These are phyloP conservation scores for Colletotrichum sp. DNA, from an alignment of 2,329 filamentous ascomycete genomes.

Conservation along the genomic window DNA sequence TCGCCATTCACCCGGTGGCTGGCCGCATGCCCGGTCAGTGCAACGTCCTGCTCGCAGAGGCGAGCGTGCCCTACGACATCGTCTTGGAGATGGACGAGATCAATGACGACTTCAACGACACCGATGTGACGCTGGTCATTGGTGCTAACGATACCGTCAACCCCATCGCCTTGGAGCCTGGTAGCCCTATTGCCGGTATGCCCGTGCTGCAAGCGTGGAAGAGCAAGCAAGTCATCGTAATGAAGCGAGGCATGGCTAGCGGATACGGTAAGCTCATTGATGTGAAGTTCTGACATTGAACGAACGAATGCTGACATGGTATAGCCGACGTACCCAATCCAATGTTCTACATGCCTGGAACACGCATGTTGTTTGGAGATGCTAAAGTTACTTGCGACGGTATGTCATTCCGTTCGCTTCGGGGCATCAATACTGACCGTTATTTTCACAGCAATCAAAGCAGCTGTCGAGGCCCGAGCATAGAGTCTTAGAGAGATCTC, in stretches of 20 bases:
- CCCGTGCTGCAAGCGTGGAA: conserved; percentile 93
- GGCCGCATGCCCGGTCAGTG: conserved; percentile 94
- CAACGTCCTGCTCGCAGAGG: conserved; percentile 88
- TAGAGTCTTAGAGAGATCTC: conserved; percentile 18
- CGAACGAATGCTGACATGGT: background rate
- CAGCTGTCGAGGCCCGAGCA: conserved; percentile 37
- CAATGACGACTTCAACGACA: conserved; percentile 88
- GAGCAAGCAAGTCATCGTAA: conserved; percentile 89
- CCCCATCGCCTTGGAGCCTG: conserved; percentile 83
- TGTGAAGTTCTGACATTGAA: background rate
- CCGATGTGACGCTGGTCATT: conserved; percentile 86
- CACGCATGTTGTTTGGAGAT: conserved; percentile 92
- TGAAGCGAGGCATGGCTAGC: conserved; percentile 90
- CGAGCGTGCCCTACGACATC: conserved; percentile 88
- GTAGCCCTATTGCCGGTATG: conserved; percentile 88
- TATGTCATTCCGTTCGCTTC: conserved; percentile 38
- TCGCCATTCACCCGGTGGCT: conserved; percentile 89
- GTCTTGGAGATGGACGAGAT: conserved; percentile 97
- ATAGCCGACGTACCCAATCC: conserved; percentile 87
- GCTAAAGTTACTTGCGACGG: conserved; percentile 84
- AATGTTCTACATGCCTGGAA: conserved; percentile 91
- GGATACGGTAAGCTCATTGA: conserved; percentile 71
- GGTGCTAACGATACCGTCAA: conserved; percentile 94
- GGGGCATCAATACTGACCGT: conserved; percentile 14
- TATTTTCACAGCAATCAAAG: conserved; percentile 41